These are phyloP conservation scores for Hyaloscypha finlandica DNA, from an alignment of 495 filamentous ascomycete genomes.

Conservation along the genomic window DNA sequence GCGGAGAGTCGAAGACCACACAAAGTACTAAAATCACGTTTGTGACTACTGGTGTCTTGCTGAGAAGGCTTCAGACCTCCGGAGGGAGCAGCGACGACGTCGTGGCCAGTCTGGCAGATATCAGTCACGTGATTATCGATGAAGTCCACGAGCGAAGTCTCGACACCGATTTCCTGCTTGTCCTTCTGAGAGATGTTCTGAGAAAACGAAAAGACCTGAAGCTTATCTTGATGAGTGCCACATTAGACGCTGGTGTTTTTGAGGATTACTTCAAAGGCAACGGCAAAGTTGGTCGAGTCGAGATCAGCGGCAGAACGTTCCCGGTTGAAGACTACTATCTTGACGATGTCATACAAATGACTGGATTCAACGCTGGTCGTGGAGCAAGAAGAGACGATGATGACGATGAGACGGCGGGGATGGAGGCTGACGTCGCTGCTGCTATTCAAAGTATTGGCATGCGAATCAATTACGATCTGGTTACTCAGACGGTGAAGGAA, in stretches of 20 bases:
- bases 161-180: conserved; percentile 92
- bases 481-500: conserved; percentile 71
- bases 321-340: conserved; percentile 90
- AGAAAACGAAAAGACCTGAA: conserved; percentile 77
- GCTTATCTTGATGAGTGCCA: conserved; percentile 97
- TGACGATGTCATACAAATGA: conserved; percentile 82
- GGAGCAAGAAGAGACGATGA: conserved; percentile 32
- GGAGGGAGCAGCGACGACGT: conserved; percentile 76
- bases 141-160: conserved; percentile 96
- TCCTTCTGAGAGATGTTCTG: conserved; percentile 83
- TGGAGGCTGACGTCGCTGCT: conserved; percentile 57
- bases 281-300: conserved; percentile 69
- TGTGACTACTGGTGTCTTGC: conserved; percentile 94
- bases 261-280: conserved; percentile 76
- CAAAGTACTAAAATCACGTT: conserved; percentile 84
- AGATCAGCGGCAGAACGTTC: conserved; percentile 87
- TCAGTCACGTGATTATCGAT: conserved; percentile 94
- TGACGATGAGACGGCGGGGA: conserved; percentile 33
- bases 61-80: conserved; percentile 84
- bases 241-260: conserved; percentile 87
- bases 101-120: conserved; percentile 76
- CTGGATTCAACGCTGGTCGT: conserved; percentile 59
- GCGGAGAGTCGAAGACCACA: conserved; percentile 77
- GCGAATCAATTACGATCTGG: conserved; percentile 89
- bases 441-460: conserved; percentile 75